Evolutionary conservation across 257 asterid genomes (phyloP).

Genomic region (Primulina huaijiensis): DNA sequence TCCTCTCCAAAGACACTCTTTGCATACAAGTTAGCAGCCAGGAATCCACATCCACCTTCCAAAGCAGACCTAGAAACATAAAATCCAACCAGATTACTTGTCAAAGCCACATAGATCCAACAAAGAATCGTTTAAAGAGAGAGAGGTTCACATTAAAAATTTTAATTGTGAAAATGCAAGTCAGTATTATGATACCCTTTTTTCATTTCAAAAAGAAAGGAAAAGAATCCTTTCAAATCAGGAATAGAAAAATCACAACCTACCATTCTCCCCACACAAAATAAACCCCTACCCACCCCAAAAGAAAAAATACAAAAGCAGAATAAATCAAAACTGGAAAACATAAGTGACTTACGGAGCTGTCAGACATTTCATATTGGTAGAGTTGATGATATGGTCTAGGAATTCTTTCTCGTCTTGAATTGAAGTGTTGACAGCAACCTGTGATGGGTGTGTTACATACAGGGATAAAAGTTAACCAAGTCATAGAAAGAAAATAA

Average conservation of each 20-base stretch:
- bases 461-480: not conserved
- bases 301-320: not conserved
- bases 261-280: not conserved
- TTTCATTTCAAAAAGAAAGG: not conserved
- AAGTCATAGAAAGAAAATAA: conserved; percentile 13
- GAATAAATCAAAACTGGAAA: too few relatives aligned
- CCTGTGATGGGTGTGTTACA: conserved; percentile 45
- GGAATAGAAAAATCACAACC: not conserved
- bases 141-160: not conserved
- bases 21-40: conserved; percentile 95
- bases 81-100: not conserved
- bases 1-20: conserved; percentile 99
- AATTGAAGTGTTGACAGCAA: conserved; percentile 90
- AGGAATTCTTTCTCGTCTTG: conserved; percentile 89
- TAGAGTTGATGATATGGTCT: conserved; percentile 87
- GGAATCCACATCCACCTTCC: conserved; percentile 96
- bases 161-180: not conserved
- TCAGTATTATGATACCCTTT: not conserved
- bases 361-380: conserved; percentile 97
- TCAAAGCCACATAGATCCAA: conserved; percentile 14
- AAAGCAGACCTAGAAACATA: conserved; percentile 70
- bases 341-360: conserved; percentile 53
- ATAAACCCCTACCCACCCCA: not conserved
- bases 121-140: not conserved
- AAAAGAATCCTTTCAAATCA: not conserved